A percentile compares a stretch with the other conserved stretches of the same genome.
phyloP scores from a whole-genome alignment of 192 early-diverging fungal species.

The Pecoramyces ruminantium region DNA sequence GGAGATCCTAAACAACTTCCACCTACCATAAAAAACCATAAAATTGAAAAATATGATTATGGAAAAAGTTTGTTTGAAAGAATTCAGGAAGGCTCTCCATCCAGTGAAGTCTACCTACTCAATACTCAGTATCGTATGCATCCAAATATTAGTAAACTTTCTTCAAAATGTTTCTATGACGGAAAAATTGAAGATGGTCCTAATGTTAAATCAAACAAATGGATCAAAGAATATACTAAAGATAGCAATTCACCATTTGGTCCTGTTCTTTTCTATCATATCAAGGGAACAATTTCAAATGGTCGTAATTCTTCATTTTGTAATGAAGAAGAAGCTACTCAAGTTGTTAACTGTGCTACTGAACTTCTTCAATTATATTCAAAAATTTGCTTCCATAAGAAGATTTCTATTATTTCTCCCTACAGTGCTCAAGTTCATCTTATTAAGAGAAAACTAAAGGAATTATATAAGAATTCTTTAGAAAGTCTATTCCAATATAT shows the following conservation, averaged over 20 bases:
- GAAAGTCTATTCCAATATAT: background rate
- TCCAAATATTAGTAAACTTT: conserved; percentile 68
- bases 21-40: conserved; percentile 63
- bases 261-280: conserved; percentile 64
- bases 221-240: conserved; percentile 36
- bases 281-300: conserved; percentile 21
- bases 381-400: conserved; percentile 26
- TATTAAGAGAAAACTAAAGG: conserved; percentile 45
- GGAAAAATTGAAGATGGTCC: conserved; percentile 50
- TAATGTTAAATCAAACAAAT: conserved; percentile 34
- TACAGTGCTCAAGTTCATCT: conserved; percentile 72
- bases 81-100: conserved; percentile 46
- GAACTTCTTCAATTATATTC: background rate
- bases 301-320: background rate
- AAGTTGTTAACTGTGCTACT: background rate
- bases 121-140: conserved; percentile 97
- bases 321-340: background rate
- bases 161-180: conserved; percentile 62
- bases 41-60: conserved; percentile 49
- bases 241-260: conserved; percentile 15
- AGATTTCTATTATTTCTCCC: conserved; percentile 76
- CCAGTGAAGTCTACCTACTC: conserved; percentile 45
- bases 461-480: background rate
- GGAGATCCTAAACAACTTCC: conserved; percentile 92
- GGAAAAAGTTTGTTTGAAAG: conserved; percentile 81